Evolutionary conservation across 179 eudicot genomes (phyloP), one percentile per base, ranked within the genome.

Genomic region (Amaranthus tricolor): DNA sequence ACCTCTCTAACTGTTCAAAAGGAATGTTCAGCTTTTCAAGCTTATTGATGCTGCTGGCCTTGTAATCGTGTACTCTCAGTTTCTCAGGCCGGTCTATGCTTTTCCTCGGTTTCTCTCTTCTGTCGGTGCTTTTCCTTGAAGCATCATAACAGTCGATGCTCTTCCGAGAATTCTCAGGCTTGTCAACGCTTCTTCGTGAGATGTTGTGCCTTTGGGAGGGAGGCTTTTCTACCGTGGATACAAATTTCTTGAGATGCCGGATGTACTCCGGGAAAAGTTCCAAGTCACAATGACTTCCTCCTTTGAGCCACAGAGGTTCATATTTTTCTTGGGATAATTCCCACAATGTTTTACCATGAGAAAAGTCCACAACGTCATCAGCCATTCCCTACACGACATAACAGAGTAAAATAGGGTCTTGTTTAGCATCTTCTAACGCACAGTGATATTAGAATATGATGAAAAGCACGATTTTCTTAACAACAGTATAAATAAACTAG

Each of bases 251-350:
- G 31, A 94, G 89, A 83, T 92, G 98, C 69, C 83, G 84, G 45
- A 94, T 85, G n/a, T 90, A 94, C n/a, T 94, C 97, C 2, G 98
- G 98, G 75, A 77, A 90, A 44, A 89, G 87, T 76, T 94, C 98
- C 79, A 94, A 78, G 85, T 94, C 90, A 68, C 98, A 92, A 76
- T 94, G 98, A 70, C 87, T 92, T 55, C 98, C 98, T 9, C 97
- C 98, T 83, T 92, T 90, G 53, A 94, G 82, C 98, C 98, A 94
- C 52, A 94, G 83, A 5, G 98, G 98, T 79, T 92, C 98, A 62
- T 86, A 92, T 78, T 92, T 92, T 72, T 89, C 97, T 74, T 62
- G 86, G 76, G 91, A 86, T 52, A 92, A 74, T 72, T 89, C 97
- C 90, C 96, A 90, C 24, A 92, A 87, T 72, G 90, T 94, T 81